phyloP scores from a whole-genome alignment of 768 basidiomycete species.

The Wakefieldia striispora region DNA sequence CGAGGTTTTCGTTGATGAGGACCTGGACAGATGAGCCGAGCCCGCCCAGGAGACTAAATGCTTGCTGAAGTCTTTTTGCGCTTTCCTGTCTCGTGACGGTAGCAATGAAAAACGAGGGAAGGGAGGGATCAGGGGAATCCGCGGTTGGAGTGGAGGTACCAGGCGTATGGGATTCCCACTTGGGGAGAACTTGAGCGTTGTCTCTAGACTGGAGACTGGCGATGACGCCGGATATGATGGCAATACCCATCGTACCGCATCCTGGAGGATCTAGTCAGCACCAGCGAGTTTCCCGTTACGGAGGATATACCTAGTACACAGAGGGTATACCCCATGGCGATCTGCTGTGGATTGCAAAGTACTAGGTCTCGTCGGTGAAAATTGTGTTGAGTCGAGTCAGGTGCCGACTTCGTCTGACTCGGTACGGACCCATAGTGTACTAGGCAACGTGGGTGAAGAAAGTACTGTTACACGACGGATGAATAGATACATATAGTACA shows the following conservation, averaged over 20 bases:
- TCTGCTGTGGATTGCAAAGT: not conserved
- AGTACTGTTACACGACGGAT: too few species aligned
- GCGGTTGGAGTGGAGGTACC: slow-evolving; percentile 69
- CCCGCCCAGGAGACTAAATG: slow-evolving; percentile 58
- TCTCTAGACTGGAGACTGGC: slow-evolving; percentile 66
- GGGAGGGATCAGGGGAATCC: slow-evolving; percentile 56
- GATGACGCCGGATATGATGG: slow-evolving; percentile 90
- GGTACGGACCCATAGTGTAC: too few species aligned
- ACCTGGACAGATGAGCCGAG: slow-evolving; percentile 72
- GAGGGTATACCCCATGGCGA: slow-evolving; percentile 84
- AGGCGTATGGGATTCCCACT: slow-evolving; percentile 71
- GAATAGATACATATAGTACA: too few species aligned
- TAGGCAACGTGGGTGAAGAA: not conserved
- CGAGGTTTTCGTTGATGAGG: slow-evolving; percentile 63
- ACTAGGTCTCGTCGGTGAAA: not conserved
- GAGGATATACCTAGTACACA: slow-evolving; percentile 69
- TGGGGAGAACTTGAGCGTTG: slow-evolving; percentile 31
- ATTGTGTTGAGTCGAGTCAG: slow-evolving; percentile 12
- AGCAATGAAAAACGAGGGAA: slow-evolving; percentile 80
- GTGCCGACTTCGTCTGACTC: not conserved
- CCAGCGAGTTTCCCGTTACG: slow-evolving; percentile 3
- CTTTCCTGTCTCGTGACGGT: slow-evolving; percentile 82
- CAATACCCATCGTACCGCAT: slow-evolving; percentile 98
- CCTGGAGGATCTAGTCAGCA: slow-evolving; percentile 45
- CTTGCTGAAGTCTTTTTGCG: slow-evolving; percentile 58